A percentile compares a stretch with the other conserved stretches of the same genome.
phyloP scores from a whole-genome alignment of 352 stramenopile species.

The Thalassiosira exigua region DNA sequence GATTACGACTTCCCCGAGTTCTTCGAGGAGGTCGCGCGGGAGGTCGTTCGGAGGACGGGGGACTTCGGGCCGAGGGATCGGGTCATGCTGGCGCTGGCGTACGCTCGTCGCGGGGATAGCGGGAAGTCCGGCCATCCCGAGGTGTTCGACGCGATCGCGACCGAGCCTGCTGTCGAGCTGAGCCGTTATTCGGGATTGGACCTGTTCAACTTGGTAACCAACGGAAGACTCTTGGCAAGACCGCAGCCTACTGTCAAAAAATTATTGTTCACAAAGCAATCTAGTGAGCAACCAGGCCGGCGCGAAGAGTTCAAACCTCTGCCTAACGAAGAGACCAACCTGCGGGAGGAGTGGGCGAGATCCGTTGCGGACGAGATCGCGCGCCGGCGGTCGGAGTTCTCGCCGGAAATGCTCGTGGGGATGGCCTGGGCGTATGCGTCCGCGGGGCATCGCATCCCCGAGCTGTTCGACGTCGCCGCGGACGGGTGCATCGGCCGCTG shows the following conservation, averaged over 20 bases:
- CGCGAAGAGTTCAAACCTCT: too few relatives aligned
- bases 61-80: constrained; percentile 24
- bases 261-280: too few relatives aligned
- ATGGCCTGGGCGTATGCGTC: constrained; percentile 47
- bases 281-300: too few relatives aligned
- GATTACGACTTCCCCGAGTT: constrained; percentile 27
- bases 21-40: constrained; percentile 34
- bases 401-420: constrained; percentile 32
- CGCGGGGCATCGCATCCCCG: constrained; percentile 9
- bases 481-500: constrained; percentile 23
- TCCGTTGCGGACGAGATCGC: constrained; percentile 51
- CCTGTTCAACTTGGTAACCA: constrained; percentile 55
- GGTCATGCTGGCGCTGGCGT: constrained; percentile 39
- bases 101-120: constrained; percentile 3
- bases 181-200: constrained; percentile 31
- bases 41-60: constrained; percentile 24
- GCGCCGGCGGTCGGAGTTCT: constrained; percentile 26
- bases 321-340: too few relatives aligned
- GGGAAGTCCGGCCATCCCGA: not conserved
- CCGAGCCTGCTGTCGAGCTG: constrained; percentile 27
- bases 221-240: constrained; percentile 30
- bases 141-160: constrained; percentile 18
- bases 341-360: constrained; percentile 39
- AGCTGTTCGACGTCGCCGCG: constrained; percentile 33
- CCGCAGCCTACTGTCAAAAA: too few relatives aligned